Evolutionary conservation across 1,139 yeast species (phyloP), one percentile per base, ranked within the genome.

Genomic region (Yamadazyma aaseri): DNA sequence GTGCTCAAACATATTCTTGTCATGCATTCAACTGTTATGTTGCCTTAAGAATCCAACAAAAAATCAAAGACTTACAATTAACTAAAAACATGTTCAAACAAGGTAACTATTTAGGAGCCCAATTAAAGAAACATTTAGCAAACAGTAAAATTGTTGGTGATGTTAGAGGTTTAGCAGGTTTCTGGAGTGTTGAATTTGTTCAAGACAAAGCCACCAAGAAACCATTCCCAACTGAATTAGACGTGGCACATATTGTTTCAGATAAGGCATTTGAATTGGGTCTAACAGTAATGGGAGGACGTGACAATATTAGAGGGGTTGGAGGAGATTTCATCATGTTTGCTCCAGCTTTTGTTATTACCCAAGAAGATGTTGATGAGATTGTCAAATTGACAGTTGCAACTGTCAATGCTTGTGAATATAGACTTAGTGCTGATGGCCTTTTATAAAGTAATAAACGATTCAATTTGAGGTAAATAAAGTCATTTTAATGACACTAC

Each of bases 1-100:
- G 83, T 38, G 78, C 73, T 36, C 81, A 77, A 54, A 78, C 84
- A 8, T 78, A 78, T 50, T 74, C 78, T 41, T 72, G 76, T n/a
- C 82, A 78, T 50, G 75, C 72, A 12, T 75, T 79, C 57, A 76
- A 75, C 51, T 76, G 82, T 55, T 63, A 59, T 33, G 81, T 76
- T 38, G 81, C 81, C n/a, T 60, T 76, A 40, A 76, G 71, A 23
- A 73, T 78, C 40, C 82, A 77, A 57, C 51, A 73, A 47, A 75
- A 73, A 47, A 68, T 78, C 34, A 58, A 64, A 36, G 54, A 59
- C 31, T 63, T 69, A 27, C 56, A 58, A 16, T 58, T 76, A 49
- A 64, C 76, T 31, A 62, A 63, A 36, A 77, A 77, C 50, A 69
- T 76, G 32, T 67, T 64, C 46, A 12, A 10, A 22, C 25, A 56